A percentile compares a stretch with the other conserved stretches of the same genome.
Conservation (phyloP, 192 early-diverging fungal genomes). For the Mortierella antarctica region DNA sequence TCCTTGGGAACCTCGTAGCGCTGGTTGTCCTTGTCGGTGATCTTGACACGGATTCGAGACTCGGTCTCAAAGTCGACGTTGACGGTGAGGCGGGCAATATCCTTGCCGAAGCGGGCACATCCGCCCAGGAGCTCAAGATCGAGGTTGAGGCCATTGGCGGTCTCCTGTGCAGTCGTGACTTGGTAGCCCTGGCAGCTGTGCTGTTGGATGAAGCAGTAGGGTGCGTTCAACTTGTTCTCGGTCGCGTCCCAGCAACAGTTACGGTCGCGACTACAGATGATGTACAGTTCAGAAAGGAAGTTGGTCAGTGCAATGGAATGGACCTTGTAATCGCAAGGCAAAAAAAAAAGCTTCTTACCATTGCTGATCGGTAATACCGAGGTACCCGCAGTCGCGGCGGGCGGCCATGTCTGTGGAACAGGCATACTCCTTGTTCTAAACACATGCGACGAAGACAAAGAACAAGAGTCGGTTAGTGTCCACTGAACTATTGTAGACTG, state of each 20-base stretch:
- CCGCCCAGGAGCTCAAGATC: conserved; percentile 10
- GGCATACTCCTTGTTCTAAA: conserved; percentile 31
- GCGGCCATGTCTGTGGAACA: conserved; percentile 25
- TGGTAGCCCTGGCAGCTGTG: conserved; percentile 36
- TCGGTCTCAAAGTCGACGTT: conserved; percentile 63
- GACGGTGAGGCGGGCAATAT: conserved; percentile 56
- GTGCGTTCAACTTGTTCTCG: conserved; percentile 26
- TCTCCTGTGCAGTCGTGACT: conserved; percentile 11
- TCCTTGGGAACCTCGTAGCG: conserved; percentile 59
- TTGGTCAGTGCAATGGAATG: not conserved
- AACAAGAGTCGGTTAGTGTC: not conserved
- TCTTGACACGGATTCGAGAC: conserved; percentile 64
- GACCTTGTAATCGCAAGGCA: not conserved
- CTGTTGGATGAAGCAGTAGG: conserved; percentile 45
- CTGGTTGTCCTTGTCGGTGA: conserved; percentile 34
- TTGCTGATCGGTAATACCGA: conserved; percentile 23
- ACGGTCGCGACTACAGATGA: conserved; percentile 6
- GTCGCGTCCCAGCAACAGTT: conserved; percentile 47
- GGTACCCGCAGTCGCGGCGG: conserved; percentile 39
- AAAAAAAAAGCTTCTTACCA: conserved; percentile 24
- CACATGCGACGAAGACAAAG: not conserved
- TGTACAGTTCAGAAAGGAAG: not conserved
- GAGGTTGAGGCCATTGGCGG: conserved; percentile 8
- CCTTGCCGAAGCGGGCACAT: conserved; percentile 55
- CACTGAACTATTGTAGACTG: not conserved